Conservation (phyloP, 805 yeast genomes). For the Schwanniomyces occidentalis region DNA sequence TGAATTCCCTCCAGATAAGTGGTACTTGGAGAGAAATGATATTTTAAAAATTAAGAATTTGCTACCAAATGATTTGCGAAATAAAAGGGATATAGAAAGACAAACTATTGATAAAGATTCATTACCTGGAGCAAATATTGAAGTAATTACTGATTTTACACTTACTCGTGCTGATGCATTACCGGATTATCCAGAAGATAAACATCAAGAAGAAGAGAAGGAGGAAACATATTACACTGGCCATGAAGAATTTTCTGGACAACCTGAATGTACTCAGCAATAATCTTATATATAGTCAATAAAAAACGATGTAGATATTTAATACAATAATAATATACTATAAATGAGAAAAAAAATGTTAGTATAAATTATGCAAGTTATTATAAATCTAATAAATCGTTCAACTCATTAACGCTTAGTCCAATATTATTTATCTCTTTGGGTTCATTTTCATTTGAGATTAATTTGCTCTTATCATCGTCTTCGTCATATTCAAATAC, state of each 20-base stretch:
- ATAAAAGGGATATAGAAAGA: conserved; percentile 20
- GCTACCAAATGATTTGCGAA: conserved; percentile 46
- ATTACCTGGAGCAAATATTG: conserved; percentile 38
- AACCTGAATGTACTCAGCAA: conserved; percentile 34
- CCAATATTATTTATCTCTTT: conserved; percentile 22
- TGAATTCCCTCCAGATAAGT: conserved; percentile 80
- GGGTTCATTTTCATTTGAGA: conserved; percentile 1
- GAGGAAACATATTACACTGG: conserved; percentile 13
- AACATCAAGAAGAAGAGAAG: conserved; percentile 10
- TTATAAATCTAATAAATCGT: conserved; percentile 35
- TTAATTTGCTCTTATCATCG: background rate
- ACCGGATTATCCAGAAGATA: conserved; percentile 30
- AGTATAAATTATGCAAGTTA: background rate
- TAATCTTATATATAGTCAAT: conserved; percentile 16
- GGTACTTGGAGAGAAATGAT: conserved; percentile 79
- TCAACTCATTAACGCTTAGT: conserved; percentile 32
- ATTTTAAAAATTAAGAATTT: conserved; percentile 51
- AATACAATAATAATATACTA: background rate
- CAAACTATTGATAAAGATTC: conserved; percentile 26
- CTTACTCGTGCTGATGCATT: conserved; percentile 24
- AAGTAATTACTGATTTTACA: conserved; percentile 35
- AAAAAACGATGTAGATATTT: background rate
- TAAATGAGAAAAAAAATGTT: conserved; percentile 1
- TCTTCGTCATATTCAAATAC: background rate
- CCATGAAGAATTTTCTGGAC: conserved; percentile 12